phyloP scores from a whole-genome alignment of 2,329 filamentous ascomycete genomes.

The Rhynchosporium graminicola region DNA sequence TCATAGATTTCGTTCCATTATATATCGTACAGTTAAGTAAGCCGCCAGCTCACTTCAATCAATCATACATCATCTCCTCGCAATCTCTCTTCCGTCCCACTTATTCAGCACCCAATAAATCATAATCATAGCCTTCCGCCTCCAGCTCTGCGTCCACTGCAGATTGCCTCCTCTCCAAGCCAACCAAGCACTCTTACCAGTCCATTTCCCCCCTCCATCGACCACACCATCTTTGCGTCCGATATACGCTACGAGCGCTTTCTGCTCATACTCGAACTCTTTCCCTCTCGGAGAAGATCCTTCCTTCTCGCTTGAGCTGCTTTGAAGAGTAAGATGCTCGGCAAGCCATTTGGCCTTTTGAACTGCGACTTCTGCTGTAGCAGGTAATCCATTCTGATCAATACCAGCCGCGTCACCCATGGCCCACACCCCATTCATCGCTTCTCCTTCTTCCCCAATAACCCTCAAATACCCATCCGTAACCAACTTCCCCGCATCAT shows the following conservation, averaged over 20 bases:
- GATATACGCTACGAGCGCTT: slow-evolving; percentile 29
- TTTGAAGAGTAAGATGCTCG: slow-evolving; percentile 53
- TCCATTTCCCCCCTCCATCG: slow-evolving; percentile 28
- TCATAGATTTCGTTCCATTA: too few relatives aligned
- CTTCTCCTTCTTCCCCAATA: slow-evolving; percentile 37
- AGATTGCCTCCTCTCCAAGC: slow-evolving; percentile 33
- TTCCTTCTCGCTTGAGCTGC: not conserved
- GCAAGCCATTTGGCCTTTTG: slow-evolving; percentile 71
- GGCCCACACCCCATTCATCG: slow-evolving; percentile 53
- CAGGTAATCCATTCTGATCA: slow-evolving; percentile 53
- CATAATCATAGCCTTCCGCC: slow-evolving; percentile 29
- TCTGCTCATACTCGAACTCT: slow-evolving; percentile 27
- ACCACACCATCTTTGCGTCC: slow-evolving; percentile 30
- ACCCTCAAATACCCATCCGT: slow-evolving; percentile 64
- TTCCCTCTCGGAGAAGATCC: not conserved
- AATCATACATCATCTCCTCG: slow-evolving; percentile 18
- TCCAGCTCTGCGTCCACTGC: slow-evolving; percentile 31
- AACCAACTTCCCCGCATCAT: slow-evolving; percentile 55
- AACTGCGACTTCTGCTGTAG: slow-evolving; percentile 72
- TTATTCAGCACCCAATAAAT: slow-evolving; percentile 29
- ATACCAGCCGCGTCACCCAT: slow-evolving; percentile 70
- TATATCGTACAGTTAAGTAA: too few relatives aligned
- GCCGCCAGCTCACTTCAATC: not conserved
- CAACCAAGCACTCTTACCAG: slow-evolving; percentile 28
- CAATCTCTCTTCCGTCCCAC: slow-evolving; percentile 28